phyloP scores from a whole-genome alignment of 1,284 basidiomycete genomes.

The Rhodofomes roseus region DNA sequence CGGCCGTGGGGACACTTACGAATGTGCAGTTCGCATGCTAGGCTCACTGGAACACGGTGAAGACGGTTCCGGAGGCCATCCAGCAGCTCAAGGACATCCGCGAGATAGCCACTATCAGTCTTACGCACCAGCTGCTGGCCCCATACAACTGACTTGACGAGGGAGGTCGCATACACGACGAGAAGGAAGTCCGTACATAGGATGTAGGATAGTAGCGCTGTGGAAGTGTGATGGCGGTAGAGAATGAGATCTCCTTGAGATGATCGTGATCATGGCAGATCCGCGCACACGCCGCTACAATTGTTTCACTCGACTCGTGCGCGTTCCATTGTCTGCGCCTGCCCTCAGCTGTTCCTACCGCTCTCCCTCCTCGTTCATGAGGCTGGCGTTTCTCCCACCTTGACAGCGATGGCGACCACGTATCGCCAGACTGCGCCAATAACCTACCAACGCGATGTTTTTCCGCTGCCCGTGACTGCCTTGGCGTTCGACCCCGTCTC shows the following conservation, averaged over 20 bases:
- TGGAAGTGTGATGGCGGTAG: neutral
- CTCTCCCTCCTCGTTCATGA: neutral
- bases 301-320: neutral
- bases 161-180: too few species aligned
- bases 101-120: slow-evolving; percentile 8
- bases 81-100: slow-evolving; percentile 6
- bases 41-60: slow-evolving; percentile 16
- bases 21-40: neutral
- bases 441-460: slow-evolving; percentile 32
- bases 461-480: slow-evolving; percentile 59
- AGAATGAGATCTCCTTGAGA: neutral
- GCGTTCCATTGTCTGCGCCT: neutral
- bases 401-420: slow-evolving; percentile 31
- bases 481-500: slow-evolving; percentile 88
- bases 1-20: neutral
- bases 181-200: too few species aligned
- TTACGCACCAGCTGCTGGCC: slow-evolving; percentile 5
- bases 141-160: neutral
- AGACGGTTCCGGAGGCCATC: slow-evolving; percentile 8
- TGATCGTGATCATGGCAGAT: neutral
- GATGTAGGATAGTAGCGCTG: too few species aligned
- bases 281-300: neutral
- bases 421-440: slow-evolving; percentile 38
- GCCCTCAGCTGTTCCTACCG: neutral
- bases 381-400: neutral